phyloP scores from a whole-genome alignment of 2,329 filamentous ascomycete species.

The Emmonsiellopsis sp. region DNA sequence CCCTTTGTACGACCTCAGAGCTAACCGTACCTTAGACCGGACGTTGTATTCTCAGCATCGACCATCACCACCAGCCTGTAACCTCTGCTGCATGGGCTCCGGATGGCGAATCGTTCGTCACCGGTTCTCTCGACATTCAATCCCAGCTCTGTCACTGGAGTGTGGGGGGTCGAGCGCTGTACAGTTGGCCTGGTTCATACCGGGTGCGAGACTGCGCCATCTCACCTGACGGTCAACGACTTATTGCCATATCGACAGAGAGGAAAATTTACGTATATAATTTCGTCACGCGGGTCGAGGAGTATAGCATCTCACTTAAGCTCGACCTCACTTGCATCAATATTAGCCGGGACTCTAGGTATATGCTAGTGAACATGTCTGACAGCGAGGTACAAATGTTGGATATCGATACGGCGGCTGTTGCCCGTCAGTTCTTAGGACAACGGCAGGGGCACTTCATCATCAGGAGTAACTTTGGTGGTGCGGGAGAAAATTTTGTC shows the following conservation, averaged over 20 bases:
- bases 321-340: slow-evolving; percentile 67
- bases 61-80: slow-evolving; percentile 71
- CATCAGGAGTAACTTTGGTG: slow-evolving; percentile 77
- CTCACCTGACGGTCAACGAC: slow-evolving; percentile 66
- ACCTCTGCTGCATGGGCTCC: slow-evolving; percentile 84
- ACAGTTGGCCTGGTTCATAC: slow-evolving; percentile 61
- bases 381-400: slow-evolving; percentile 71
- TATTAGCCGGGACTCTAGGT: slow-evolving; percentile 71
- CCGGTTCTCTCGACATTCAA: slow-evolving; percentile 63
- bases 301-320: slow-evolving; percentile 63
- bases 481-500: slow-evolving; percentile 85
- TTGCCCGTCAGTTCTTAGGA: slow-evolving; percentile 67
- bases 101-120: slow-evolving; percentile 68
- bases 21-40: slow-evolving; percentile 46
- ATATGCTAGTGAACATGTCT: slow-evolving; percentile 73
- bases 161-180: slow-evolving; percentile 51
- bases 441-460: slow-evolving; percentile 67
- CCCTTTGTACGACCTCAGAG: neutral
- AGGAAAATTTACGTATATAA: slow-evolving; percentile 74
- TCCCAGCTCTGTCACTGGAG: slow-evolving; percentile 64
- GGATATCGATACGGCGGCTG: slow-evolving; percentile 62
- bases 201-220: slow-evolving; percentile 80
- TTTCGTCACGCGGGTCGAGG: slow-evolving; percentile 61
- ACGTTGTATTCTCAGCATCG: slow-evolving; percentile 52
- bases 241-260: slow-evolving; percentile 68